Evolutionary conservation across 2,329 filamentous ascomycete genomes (phyloP).

Genomic region (Epichloe baconii): DNA sequence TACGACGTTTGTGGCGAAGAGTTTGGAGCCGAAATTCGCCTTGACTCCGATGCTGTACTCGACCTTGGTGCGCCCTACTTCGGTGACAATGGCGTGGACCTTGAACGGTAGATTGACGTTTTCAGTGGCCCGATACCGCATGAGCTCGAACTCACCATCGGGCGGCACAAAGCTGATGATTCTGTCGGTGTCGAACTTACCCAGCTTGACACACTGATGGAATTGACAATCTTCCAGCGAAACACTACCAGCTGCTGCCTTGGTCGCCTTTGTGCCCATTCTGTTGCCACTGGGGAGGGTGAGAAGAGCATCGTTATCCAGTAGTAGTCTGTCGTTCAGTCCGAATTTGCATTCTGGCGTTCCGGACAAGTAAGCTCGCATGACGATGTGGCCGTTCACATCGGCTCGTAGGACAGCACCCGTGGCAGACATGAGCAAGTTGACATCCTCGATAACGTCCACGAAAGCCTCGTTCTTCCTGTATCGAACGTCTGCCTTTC

Average conservation of each 20-base stretch:
- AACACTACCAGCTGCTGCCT: slow-evolving; percentile 88
- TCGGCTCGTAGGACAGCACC: slow-evolving; percentile 90
- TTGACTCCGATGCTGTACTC: slow-evolving; percentile 98
- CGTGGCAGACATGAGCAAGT: slow-evolving; percentile 96
- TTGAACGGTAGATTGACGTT: slow-evolving; percentile 99
- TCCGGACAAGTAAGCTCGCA: slow-evolving; percentile 93
- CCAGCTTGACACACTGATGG: slow-evolving; percentile 95
- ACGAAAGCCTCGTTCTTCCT: slow-evolving; percentile 99
- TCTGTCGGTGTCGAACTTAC: slow-evolving; percentile 89
- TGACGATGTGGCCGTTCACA: slow-evolving; percentile 93
- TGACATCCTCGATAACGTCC: slow-evolving; percentile 98
- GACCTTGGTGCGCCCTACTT: slow-evolving; percentile 91
- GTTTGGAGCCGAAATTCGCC: slow-evolving; percentile 89
- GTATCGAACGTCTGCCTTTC: slow-evolving; percentile 95
- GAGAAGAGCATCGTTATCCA: slow-evolving; percentile 62
- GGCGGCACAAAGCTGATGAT: slow-evolving; percentile 96
- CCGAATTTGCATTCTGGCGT: slow-evolving; percentile 99
- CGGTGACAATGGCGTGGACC: slow-evolving; percentile 95
- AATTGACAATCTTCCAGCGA: slow-evolving; percentile 97
- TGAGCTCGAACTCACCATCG: slow-evolving; percentile 95
- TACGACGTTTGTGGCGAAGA: slow-evolving; percentile 94
- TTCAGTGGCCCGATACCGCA: slow-evolving; percentile 95
- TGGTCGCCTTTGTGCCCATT: slow-evolving; percentile 76
- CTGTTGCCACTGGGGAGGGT: slow-evolving; percentile 61
- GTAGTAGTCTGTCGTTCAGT: slow-evolving; percentile 82